These are phyloP conservation scores for Solanum peruvianum DNA, from an alignment of 257 asterid species.

Conservation along the genomic window DNA sequence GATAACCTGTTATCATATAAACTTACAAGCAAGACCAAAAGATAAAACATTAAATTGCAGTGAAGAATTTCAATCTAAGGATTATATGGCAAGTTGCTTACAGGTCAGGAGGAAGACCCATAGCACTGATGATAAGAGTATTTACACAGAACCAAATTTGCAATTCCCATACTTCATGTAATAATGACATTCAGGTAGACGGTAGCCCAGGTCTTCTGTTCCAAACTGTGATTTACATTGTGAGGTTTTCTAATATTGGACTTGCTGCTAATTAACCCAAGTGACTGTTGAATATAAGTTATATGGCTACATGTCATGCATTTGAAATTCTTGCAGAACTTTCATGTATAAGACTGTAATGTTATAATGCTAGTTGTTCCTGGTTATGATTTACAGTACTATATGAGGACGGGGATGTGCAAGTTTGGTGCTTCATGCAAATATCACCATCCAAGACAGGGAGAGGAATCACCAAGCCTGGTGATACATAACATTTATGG, in stretches of 20 bases:
- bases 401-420: constrained; percentile 61
- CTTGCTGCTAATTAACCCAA: not conserved
- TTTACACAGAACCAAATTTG: constrained; percentile 61
- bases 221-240: not conserved
- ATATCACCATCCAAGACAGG: constrained; percentile 69
- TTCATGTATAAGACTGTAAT: not conserved
- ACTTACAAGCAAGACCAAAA: not conserved
- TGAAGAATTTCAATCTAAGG: not conserved
- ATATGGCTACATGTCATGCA: not conserved
- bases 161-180: constrained; percentile 61
- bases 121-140: constrained; percentile 12
- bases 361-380: not conserved
- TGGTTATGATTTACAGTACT: constrained; percentile 40
- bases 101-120: constrained; percentile 6
- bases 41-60: not conserved
- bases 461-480: constrained; percentile 40
- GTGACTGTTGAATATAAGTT: not conserved
- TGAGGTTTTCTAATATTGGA: not conserved
- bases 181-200: constrained; percentile 61
- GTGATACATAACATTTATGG: constrained; percentile 15
- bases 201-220: constrained; percentile 49
- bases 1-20: not conserved
- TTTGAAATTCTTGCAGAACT: not conserved
- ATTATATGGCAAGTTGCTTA: not conserved
- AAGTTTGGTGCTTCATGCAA: constrained; percentile 74